Conservation (phyloP, 2,329 filamentous ascomycete genomes). For the Stagonosporopsis vannaccii region DNA sequence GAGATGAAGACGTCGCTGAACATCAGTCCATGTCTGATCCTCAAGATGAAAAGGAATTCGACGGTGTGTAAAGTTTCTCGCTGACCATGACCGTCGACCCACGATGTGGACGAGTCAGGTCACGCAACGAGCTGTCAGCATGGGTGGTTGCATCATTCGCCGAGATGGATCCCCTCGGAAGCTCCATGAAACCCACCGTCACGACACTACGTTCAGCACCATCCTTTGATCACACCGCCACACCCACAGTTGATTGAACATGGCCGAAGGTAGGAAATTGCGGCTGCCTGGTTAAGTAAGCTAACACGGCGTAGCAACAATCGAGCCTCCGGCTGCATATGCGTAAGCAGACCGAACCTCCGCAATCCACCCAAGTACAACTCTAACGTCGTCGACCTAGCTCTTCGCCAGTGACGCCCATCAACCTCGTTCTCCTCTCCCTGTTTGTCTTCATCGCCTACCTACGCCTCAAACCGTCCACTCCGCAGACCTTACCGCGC, state of each 20-base stretch:
- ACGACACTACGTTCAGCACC: conserved; percentile 14
- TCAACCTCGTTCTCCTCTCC: conserved; percentile 67
- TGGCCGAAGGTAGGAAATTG: conserved; percentile 16
- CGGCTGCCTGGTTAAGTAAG: not conserved
- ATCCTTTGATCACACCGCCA: conserved; percentile 13
- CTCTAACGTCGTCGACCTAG: conserved; percentile 47
- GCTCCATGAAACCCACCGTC: conserved; percentile 14
- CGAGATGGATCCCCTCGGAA: conserved; percentile 4
- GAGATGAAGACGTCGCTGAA: not conserved
- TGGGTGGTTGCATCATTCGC: conserved; percentile 9
- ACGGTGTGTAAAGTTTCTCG: not conserved
- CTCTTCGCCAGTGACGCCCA: conserved; percentile 63
- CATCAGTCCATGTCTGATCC: not conserved
- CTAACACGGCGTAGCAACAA: conserved; percentile 12
- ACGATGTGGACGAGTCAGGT: conserved; percentile 5
- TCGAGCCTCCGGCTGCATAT: conserved; percentile 51
- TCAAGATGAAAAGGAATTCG: conserved; percentile 3
- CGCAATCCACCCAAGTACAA: not conserved
- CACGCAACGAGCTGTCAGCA: conserved; percentile 9
- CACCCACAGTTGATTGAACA: conserved; percentile 4
- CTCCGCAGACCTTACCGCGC: conserved; percentile 60
- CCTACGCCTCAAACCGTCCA: conserved; percentile 64
- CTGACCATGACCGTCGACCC: not conserved
- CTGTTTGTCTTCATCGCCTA: conserved; percentile 65
- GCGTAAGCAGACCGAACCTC: conserved; percentile 47